These are phyloP conservation scores for Coriaria nepalensis DNA, from an alignment of 306 rosid species.

Conservation along the genomic window DNA sequence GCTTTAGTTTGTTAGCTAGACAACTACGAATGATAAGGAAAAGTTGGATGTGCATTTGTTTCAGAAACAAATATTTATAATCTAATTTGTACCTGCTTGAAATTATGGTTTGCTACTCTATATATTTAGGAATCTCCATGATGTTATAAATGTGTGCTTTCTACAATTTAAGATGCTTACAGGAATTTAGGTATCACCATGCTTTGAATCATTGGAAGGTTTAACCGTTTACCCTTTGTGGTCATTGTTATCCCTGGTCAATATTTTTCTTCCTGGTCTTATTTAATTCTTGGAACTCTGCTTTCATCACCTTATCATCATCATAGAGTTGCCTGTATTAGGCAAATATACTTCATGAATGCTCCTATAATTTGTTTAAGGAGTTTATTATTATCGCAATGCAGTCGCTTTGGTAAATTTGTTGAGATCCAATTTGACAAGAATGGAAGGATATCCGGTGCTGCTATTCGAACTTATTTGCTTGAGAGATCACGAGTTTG, in stretches of 20 bases:
- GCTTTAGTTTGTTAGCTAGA: too few relatives aligned
- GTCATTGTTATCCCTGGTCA: neutral
- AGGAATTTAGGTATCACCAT: neutral
- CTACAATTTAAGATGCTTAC: too few relatives aligned
- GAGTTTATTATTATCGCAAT: constrained; percentile 23
- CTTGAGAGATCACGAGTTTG: constrained; percentile 99
- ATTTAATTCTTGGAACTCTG: constrained; percentile 13
- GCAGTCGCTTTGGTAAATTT: constrained; percentile 99
- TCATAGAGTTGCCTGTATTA: neutral
- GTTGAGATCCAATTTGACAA: constrained; percentile 99
- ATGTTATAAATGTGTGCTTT: neutral
- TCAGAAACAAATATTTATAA: neutral
- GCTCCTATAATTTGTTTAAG: constrained; percentile 8
- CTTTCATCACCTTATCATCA: neutral
- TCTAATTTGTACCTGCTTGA: too few relatives aligned
- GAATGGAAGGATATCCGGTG: constrained; percentile 98
- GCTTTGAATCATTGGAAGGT: neutral
- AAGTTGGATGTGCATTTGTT: neutral
- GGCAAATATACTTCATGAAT: neutral
- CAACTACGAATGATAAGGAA: too few relatives aligned
- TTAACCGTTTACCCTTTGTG: constrained; percentile 4
- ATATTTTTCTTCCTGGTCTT: constrained; percentile 6
- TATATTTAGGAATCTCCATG: constrained; percentile 1
- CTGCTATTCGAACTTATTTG: constrained; percentile 87
- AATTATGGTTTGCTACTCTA: neutral